Evolutionary conservation across 345 rosid genomes (phyloP), one percentile per base, ranked within the genome.

Genomic region (Bruguiera gymnorhiza): DNA sequence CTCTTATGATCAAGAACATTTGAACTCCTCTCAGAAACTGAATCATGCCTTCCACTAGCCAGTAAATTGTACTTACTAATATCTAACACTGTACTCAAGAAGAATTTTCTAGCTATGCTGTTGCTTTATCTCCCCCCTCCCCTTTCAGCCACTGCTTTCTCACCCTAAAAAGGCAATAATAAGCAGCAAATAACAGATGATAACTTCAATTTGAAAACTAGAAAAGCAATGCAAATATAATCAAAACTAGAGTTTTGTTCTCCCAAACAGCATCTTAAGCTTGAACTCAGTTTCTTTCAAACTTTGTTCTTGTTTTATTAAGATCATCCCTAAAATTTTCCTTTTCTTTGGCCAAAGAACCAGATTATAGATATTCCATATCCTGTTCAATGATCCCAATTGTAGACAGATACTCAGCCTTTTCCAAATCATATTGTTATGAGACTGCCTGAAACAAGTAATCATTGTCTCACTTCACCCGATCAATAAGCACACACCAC

Each of bases 211-310:
- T 43, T 64, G 53, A 21, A 48, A 6, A 68, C 32, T 31, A 61
- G 62, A 30, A 72, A 73, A 6, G 60, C 30, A n/a, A 70, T 11
- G 36, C 11, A 32, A 48, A 56, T 18, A 55, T 32, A 32, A 67
- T 31, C 50, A 73, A 73, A 93, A 97, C 98, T 93, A 96, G 68
- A 93, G 88, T 83, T 89, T 93, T 62, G 97, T 93, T 93, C 81
- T 93, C 94, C 79, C 91, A 97, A 73, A 91, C 84, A 63, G 59
- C 82, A 86, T 80, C 85, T 83, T 89, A 56, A 91, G 89, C 80
- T 87, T 93, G 73, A 78, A 88, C 76, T 89, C 98, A 8, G 85
- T 86, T 78, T 93, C 97, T 78, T 89, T 89, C 69, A 93, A 82
- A 32, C 84, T 86, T 93, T 62, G 74, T 27, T 27, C 29, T 27